Conservation (phyloP, 495 filamentous ascomycete genomes). For the Daldinia loculata region DNA sequence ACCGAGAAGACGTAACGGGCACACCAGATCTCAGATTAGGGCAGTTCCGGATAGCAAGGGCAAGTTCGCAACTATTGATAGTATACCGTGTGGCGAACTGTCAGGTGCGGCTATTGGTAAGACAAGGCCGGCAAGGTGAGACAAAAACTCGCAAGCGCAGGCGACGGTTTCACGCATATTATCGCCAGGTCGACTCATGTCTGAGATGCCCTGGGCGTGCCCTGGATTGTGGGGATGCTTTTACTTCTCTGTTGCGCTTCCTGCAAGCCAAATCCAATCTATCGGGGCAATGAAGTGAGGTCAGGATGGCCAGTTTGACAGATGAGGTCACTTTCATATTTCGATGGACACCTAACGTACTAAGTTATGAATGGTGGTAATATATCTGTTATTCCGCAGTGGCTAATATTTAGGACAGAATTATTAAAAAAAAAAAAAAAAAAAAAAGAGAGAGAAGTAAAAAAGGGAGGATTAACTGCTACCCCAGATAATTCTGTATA, state of each 20-base stretch:
- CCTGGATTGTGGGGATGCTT: not conserved
- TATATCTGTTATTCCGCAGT: too few species aligned
- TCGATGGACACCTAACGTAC: not conserved
- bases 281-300: not conserved
- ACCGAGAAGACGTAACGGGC: not conserved
- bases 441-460: too few species aligned
- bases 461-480: not conserved
- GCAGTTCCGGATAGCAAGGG: not conserved
- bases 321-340: too few species aligned
- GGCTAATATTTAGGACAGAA: too few species aligned
- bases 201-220: not conserved
- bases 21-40: not conserved
- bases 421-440: too few species aligned
- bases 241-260: constrained; percentile 3
- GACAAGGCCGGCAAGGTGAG: constrained; percentile 28
- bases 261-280: not conserved
- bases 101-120: constrained; percentile 26
- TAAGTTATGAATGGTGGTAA: not conserved
- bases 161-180: constrained; percentile 5
- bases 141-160: constrained; percentile 25
- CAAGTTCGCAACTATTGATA: not conserved
- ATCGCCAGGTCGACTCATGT: constrained; percentile 5
- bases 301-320: not conserved
- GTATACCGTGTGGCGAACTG: constrained; percentile 10
- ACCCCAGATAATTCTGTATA: not conserved